These are phyloP conservation scores for Meyerozyma smithsonii DNA, from an alignment of 1,139 yeast species.

Conservation along the genomic window DNA sequence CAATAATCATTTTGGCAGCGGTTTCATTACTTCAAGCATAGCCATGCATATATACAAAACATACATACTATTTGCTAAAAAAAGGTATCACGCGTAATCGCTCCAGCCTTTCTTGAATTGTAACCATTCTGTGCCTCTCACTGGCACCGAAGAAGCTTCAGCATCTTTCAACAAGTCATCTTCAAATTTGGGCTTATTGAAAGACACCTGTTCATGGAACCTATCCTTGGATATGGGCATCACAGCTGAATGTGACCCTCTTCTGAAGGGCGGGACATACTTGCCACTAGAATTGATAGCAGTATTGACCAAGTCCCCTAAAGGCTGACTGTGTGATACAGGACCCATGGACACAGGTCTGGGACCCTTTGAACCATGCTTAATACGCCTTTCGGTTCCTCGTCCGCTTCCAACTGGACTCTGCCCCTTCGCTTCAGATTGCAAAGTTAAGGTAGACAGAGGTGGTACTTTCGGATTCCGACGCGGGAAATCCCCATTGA, in stretches of 20 bases:
- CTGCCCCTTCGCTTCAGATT: background rate
- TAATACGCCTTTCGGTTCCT: background rate
- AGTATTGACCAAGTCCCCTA: background rate
- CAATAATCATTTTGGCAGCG: background rate
- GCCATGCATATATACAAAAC: background rate
- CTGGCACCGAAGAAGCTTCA: slow-evolving; percentile 40
- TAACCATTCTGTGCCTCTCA: slow-evolving; percentile 38
- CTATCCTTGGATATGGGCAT: slow-evolving; percentile 8
- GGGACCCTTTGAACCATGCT: background rate
- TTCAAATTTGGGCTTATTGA: slow-evolving; percentile 4
- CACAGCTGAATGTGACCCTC: slow-evolving; percentile 34
- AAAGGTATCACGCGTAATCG: too few relatives aligned
- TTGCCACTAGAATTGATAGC: slow-evolving; percentile 37
- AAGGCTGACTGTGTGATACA: background rate
- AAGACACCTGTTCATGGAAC: slow-evolving; percentile 9
- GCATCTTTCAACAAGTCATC: slow-evolving; percentile 10
- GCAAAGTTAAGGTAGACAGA: background rate
- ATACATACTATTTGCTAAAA: too few relatives aligned
- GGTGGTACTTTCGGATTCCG: background rate
- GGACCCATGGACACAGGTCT: slow-evolving; percentile 1
- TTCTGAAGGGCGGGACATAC: slow-evolving; percentile 68
- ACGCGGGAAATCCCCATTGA: background rate
- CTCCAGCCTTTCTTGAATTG: slow-evolving; percentile 31
- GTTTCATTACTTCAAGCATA: background rate
- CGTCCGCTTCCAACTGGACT: slow-evolving; percentile 5